These are phyloP conservation scores for Skeletonema tropicum DNA, from an alignment of 108 stramenopile genomes.

Conservation along the genomic window DNA sequence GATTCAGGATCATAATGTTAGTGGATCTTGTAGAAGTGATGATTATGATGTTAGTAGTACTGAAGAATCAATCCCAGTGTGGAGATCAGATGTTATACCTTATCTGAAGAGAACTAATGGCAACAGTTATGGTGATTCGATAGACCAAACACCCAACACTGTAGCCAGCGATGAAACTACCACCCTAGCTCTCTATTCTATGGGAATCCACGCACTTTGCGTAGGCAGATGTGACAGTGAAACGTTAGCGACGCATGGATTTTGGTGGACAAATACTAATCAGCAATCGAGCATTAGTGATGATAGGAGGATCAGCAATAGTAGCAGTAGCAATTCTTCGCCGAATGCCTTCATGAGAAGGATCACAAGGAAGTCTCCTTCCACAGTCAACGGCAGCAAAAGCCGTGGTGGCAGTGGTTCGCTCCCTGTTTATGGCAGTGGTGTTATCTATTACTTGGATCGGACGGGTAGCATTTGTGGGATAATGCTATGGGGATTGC, in stretches of 20 bases:
- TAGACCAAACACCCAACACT: too few relatives aligned
- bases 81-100: conserved; percentile 76
- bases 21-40: conserved; percentile 1
- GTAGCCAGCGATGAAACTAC: conserved; percentile 5
- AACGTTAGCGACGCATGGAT: conserved; percentile 71
- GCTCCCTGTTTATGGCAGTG: conserved; percentile 74
- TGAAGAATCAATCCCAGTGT: conserved; percentile 69
- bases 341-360: conserved; percentile 48
- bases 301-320: conserved; percentile 9
- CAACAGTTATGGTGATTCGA: background rate
- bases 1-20: conserved; percentile 46
- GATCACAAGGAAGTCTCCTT: conserved; percentile 43
- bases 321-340: background rate
- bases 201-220: conserved; percentile 79
- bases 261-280: conserved; percentile 88
- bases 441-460: conserved; percentile 83
- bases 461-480: conserved; percentile 73
- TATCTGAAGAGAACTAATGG: conserved; percentile 20
- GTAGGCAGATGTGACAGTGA: conserved; percentile 85
- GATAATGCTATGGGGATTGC: conserved; percentile 87
- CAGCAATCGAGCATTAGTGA: conserved; percentile 41
- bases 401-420: conserved; percentile 16
- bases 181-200: conserved; percentile 50
- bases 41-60: conserved; percentile 1
- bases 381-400: background rate